phyloP scores from a whole-genome alignment of 208 protist species.

The Wallacemonas collosoma region DNA sequence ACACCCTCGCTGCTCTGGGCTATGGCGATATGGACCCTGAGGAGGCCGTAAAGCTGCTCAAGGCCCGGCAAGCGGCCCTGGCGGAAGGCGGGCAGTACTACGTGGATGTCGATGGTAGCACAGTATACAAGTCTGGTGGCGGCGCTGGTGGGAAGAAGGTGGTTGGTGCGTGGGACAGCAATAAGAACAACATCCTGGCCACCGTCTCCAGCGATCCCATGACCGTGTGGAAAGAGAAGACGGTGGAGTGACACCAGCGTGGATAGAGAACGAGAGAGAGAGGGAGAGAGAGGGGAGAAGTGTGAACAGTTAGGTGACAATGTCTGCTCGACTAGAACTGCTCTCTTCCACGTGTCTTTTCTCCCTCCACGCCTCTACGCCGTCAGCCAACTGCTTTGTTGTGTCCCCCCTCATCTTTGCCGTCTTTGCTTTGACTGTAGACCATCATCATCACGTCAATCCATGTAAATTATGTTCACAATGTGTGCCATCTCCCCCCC shows the following conservation, averaged over 20 bases:
- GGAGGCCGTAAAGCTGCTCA: slow-evolving; percentile 61
- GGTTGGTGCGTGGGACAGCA: slow-evolving; percentile 12
- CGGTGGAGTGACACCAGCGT: slow-evolving; percentile 28
- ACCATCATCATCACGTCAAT: background rate
- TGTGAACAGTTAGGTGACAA: too few relatives aligned
- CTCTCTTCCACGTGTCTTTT: too few relatives aligned
- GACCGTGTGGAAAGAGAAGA: slow-evolving; percentile 66
- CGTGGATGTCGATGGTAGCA: slow-evolving; percentile 70
- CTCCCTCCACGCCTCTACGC: too few relatives aligned
- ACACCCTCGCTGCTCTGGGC: slow-evolving; percentile 56
- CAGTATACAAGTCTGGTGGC: slow-evolving; percentile 65
- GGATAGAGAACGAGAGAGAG: background rate
- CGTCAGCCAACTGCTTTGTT: too few relatives aligned
- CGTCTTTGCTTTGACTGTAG: too few relatives aligned
- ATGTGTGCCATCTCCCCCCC: background rate
- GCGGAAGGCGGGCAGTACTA: slow-evolving; percentile 64
- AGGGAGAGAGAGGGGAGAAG: background rate
- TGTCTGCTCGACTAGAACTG: too few relatives aligned
- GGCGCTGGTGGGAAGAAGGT: slow-evolving; percentile 12
- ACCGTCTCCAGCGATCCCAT: slow-evolving; percentile 50
- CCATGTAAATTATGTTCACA: background rate
- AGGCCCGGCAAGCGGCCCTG: slow-evolving; percentile 44
- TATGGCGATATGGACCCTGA: slow-evolving; percentile 44
- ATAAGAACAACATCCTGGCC: slow-evolving; percentile 30
- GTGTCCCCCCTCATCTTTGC: too few relatives aligned